phyloP scores from a whole-genome alignment of 257 asterid species.

The Jacaranda mimosifolia region DNA sequence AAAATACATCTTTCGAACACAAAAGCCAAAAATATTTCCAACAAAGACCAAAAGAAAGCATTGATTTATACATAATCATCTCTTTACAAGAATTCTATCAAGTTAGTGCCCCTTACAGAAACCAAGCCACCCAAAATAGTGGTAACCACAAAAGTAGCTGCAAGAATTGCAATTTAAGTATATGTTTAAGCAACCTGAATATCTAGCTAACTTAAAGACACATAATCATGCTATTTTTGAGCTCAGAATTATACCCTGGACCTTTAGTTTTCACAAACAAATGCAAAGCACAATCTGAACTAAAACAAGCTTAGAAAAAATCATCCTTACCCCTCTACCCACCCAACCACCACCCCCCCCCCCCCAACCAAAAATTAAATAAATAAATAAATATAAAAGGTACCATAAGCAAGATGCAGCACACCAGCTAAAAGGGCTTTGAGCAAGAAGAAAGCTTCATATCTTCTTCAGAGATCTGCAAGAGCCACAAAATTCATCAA shows the following conservation, averaged over 20 bases:
- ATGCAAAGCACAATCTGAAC: slow-evolving; percentile 2
- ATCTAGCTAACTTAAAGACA: slow-evolving; percentile 26
- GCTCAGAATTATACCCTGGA: slow-evolving; percentile 14
- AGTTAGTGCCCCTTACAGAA: slow-evolving; percentile 26
- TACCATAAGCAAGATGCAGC: slow-evolving; percentile 4
- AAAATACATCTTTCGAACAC: not conserved
- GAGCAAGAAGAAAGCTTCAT: slow-evolving; percentile 23
- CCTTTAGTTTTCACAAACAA: not conserved
- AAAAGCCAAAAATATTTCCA: slow-evolving; percentile 15
- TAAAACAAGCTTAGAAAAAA: slow-evolving; percentile 28
- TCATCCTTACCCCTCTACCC: not conserved
- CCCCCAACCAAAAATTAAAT: slow-evolving; percentile 24
- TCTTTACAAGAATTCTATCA: slow-evolving; percentile 29
- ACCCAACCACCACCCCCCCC: not conserved
- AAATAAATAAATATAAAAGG: slow-evolving; percentile 16
- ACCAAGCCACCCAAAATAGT: slow-evolving; percentile 23
- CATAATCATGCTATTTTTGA: slow-evolving; percentile 21
- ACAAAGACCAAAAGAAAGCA: slow-evolving; percentile 29
- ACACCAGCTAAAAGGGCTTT: slow-evolving; percentile 38
- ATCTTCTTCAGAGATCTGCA: slow-evolving; percentile 45
- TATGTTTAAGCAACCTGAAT: slow-evolving; percentile 16
- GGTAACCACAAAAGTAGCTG: slow-evolving; percentile 21
- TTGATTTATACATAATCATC: slow-evolving; percentile 22
- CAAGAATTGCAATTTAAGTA: not conserved
- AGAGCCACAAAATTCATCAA: slow-evolving; percentile 33